phyloP scores from a whole-genome alignment of 2,329 filamentous ascomycete species.

The Emergomyces pasteurianus region DNA sequence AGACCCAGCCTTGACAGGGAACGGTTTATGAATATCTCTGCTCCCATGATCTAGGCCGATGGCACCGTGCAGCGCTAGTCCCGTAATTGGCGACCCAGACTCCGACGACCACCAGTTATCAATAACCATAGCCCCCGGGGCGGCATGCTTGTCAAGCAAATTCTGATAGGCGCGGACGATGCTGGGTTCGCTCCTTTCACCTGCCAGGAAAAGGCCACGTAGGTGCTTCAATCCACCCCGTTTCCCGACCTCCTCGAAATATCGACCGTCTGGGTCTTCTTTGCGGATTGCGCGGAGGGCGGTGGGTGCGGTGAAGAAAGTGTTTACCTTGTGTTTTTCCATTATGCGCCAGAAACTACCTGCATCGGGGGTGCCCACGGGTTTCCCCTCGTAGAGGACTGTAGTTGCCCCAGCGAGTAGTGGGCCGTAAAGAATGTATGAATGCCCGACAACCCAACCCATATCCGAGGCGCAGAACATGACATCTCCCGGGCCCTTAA shows the following conservation, averaged over 20 bases:
- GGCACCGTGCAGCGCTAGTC: slow-evolving; percentile 51
- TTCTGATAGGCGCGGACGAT: slow-evolving; percentile 72
- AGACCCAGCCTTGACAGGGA: slow-evolving; percentile 66
- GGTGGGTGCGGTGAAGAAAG: slow-evolving; percentile 75
- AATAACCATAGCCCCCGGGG: slow-evolving; percentile 49
- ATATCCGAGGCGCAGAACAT: slow-evolving; percentile 75
- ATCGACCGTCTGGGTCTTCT: slow-evolving; percentile 64
- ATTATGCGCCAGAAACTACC: slow-evolving; percentile 81
- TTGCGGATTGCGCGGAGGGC: slow-evolving; percentile 78
- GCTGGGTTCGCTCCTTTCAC: slow-evolving; percentile 77
- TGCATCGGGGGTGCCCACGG: slow-evolving; percentile 75
- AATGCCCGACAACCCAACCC: slow-evolving; percentile 81
- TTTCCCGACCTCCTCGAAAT: slow-evolving; percentile 51
- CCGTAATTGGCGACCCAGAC: slow-evolving; percentile 56
- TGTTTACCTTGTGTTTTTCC: slow-evolving; percentile 73
- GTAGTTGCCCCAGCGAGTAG: slow-evolving; percentile 76
- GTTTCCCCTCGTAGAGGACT: slow-evolving; percentile 88
- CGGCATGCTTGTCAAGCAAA: slow-evolving; percentile 55
- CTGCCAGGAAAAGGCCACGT: slow-evolving; percentile 69
- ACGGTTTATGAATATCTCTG: slow-evolving; percentile 30
- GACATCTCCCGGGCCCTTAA: slow-evolving; percentile 74
- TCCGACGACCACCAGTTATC: slow-evolving; percentile 69
- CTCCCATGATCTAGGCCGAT: slow-evolving; percentile 44
- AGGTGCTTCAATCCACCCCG: slow-evolving; percentile 61
- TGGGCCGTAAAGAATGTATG: slow-evolving; percentile 81